Evolutionary conservation across 805 yeast genomes (phyloP), one percentile per base, ranked within the genome.

Genomic region (Metschnikowia cerradonensis): DNA sequence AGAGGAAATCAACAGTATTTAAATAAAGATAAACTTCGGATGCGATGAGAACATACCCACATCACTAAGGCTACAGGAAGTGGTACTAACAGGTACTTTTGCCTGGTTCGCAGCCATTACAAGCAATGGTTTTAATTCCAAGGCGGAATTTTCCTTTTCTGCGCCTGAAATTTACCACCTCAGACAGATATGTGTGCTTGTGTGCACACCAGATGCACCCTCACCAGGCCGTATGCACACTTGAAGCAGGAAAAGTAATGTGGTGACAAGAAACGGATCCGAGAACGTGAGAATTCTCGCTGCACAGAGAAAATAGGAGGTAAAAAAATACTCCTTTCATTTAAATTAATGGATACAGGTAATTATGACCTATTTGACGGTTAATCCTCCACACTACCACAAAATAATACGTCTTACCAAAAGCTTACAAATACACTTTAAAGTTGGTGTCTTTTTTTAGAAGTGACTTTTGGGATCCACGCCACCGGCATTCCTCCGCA

Each of bases 91-190:
- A 45, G 47, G 33, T 22, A 31, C 20, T 26, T 47, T 47, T 48
- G 51, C 51, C 55, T 51, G 53, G 51, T 42, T 41, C 49, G 55
- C 57, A 53, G 53, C 54, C 56, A 41, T 22, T 37, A 23, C 41
- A 36, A 36, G 48, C 48, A 44, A 44, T 34, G 47, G 47, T 44
- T 44, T 39, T 23, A 35, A 35, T 35, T 35, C 47, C 47, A 35
- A 35, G 47, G 47, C 47, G 47, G 47, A 36, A 44, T 35, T 44
- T 34, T 17, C 40, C 34, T 23, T 35, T 35, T 36, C 32, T 44
- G 47, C 47, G 47, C 47, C 47, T 23, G 47, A 35, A 23, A 44
- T 44, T 35, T 44, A 44, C 47, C 47, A 44, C 47, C 19, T 44
- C 39, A 34, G 23, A 44, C 47, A 44, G 40, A 44, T 44, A 26